A percentile compares a stretch with the other conserved stretches of the same genome.
phyloP scores from a whole-genome alignment of 768 basidiomycete species.

The Agaricus blazei region DNA sequence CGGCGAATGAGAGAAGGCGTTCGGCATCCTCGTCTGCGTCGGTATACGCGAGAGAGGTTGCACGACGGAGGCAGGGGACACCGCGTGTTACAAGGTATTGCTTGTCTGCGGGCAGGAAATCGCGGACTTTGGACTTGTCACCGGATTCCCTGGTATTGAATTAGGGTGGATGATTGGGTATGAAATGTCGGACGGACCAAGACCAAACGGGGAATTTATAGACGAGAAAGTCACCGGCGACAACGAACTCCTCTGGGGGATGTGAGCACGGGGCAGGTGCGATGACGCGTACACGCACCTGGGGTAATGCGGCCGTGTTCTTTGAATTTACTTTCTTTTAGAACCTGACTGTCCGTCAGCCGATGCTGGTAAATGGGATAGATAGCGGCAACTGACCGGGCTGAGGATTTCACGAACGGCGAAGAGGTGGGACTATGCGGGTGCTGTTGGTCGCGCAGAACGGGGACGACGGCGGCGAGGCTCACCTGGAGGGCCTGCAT shows the following conservation, averaged over 20 bases:
- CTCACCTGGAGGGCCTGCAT: constrained; percentile 41
- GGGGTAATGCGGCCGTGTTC: constrained; percentile 96
- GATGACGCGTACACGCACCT: constrained; percentile 41
- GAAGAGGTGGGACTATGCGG: constrained; percentile 80
- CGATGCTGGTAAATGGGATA: constrained; percentile 17
- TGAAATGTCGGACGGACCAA: constrained; percentile 53
- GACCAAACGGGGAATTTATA: constrained; percentile 99
- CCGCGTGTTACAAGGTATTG: constrained; percentile 95
- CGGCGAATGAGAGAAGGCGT: constrained; percentile 77
- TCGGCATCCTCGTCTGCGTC: constrained; percentile 97
- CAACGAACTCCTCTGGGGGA: constrained; percentile 87
- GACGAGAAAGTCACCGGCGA: constrained; percentile 92
- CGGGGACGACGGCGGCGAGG: not conserved
- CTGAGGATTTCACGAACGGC: constrained; percentile 92
- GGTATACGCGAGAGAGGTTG: constrained; percentile 87
- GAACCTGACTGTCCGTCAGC: constrained; percentile 56
- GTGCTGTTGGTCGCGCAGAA: constrained; percentile 3
- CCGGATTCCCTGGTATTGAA: constrained; percentile 78
- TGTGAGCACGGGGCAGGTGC: not conserved
- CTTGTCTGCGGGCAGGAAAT: constrained; percentile 93
- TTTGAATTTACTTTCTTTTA: constrained; percentile 98
- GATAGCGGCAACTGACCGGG: constrained; percentile 50
- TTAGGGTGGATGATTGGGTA: not conserved
- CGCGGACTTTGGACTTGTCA: constrained; percentile 76
- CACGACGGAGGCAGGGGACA: constrained; percentile 94